A percentile compares a stretch with the other conserved stretches of the same genome.
phyloP scores from a whole-genome alignment of 2,329 filamentous ascomycete genomes.

The Phyllosticta citrichinensis region DNA sequence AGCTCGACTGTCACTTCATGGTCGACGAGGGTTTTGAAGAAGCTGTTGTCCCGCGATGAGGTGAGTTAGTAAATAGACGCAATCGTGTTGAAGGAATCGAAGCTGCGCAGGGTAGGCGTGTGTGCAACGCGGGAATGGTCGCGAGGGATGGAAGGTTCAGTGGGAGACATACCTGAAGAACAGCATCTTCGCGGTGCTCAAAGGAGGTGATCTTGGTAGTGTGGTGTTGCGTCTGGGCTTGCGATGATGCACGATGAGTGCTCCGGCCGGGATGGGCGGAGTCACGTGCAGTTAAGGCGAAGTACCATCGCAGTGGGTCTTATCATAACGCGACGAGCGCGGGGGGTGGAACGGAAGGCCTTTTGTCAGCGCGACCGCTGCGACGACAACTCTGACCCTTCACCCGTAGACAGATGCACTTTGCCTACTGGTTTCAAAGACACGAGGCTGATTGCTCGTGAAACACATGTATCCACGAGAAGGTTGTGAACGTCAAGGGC shows the following conservation, averaged over 20 bases:
- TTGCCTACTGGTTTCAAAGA: not conserved
- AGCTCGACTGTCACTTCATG: conserved; percentile 96
- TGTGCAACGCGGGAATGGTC: not conserved
- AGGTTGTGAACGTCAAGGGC: not conserved
- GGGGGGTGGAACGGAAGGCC: no score
- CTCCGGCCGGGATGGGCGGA: no score
- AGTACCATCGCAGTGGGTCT: no score
- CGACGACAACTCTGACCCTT: not conserved
- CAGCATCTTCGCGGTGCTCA: conserved; percentile 23
- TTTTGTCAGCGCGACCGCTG: no score
- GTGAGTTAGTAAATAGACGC: not conserved
- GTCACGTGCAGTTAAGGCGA: no score
- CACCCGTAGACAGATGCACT: not conserved
- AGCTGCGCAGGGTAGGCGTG: not conserved
- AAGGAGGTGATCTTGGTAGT: not conserved
- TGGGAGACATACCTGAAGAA: conserved; percentile 27
- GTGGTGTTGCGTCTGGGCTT: not conserved
- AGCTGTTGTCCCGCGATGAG: conserved; percentile 43
- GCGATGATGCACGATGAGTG: not conserved
- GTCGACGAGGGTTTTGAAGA: conserved; percentile 98
- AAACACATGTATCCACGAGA: not conserved
- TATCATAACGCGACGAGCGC: no score
- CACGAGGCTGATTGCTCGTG: not conserved
- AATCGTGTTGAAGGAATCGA: not conserved
- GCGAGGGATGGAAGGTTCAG: not conserved